Conservation (phyloP, 805 yeast species). For the Wickerhamomyces canadensis region DNA sequence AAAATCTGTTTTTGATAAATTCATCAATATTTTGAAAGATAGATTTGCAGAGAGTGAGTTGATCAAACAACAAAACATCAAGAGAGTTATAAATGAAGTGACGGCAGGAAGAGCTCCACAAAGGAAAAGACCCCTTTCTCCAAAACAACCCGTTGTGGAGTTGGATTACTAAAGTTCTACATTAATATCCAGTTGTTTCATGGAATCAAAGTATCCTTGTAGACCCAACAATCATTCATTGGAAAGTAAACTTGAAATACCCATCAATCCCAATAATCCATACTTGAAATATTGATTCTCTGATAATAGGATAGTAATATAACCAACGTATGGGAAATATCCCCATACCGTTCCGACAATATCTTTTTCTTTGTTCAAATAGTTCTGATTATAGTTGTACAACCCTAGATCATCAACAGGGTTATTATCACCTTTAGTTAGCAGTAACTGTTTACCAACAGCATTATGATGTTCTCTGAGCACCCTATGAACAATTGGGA, state of each 20-base stretch:
- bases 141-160: constrained; percentile 23
- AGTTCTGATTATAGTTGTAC: constrained; percentile 70
- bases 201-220: no score
- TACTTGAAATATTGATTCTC: constrained; percentile 83
- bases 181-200: no score
- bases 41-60: constrained; percentile 18
- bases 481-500: constrained; percentile 97
- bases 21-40: constrained; percentile 24
- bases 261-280: constrained; percentile 70
- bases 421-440: constrained; percentile 96
- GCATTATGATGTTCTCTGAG: constrained; percentile 69
- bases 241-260: constrained; percentile 58
- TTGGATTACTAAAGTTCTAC: constrained; percentile 25
- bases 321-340: constrained; percentile 85
- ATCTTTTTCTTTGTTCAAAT: constrained; percentile 71
- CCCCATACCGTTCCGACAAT: constrained; percentile 90
- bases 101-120: constrained; percentile 10
- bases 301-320: constrained; percentile 83
- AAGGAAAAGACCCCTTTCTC: constrained; percentile 19
- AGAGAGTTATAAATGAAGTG: constrained; percentile 16
- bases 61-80: constrained; percentile 15
- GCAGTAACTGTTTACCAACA: constrained; percentile 51
- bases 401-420: constrained; percentile 85
- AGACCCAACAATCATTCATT: constrained; percentile 50
- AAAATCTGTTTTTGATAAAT: constrained; percentile 29